Percentiles rank a stretch among this genome's conserved stretches.
phyloP scores from a whole-genome alignment of 2,329 filamentous ascomycete species.

The Penicillium sp. region DNA sequence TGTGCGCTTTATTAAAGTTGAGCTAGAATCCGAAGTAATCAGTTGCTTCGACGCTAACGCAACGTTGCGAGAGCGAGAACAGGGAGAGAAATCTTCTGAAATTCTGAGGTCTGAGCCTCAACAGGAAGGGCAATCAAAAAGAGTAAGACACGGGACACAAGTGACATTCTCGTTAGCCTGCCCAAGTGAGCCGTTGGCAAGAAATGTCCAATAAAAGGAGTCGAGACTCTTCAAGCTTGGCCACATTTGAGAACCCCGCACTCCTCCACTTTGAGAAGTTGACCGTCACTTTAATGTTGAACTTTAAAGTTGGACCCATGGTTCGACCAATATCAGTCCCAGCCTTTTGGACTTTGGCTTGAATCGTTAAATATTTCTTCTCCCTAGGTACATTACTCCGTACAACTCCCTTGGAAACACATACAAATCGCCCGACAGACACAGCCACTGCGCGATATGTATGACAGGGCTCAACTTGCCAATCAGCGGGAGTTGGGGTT shows the following conservation, averaged over 20 bases:
- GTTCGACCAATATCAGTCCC: neutral
- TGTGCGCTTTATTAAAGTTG: neutral
- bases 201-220: neutral
- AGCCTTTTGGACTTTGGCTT: neutral
- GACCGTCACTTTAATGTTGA: neutral
- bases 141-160: constrained; percentile 2
- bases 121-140: neutral
- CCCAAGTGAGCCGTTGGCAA: neutral
- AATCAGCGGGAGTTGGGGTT: constrained; percentile 8
- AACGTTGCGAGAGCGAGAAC: neutral
- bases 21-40: neutral
- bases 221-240: neutral
- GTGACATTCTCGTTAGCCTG: constrained; percentile 4
- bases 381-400: too few species aligned
- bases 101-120: constrained; percentile 2
- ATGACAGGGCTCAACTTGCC: constrained; percentile 1
- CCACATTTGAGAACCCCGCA: neutral
- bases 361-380: neutral
- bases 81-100: neutral
- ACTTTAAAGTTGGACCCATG: neutral
- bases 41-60: neutral
- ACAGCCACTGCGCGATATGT: constrained; percentile 12
- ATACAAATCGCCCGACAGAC: neutral
- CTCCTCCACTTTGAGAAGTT: neutral
- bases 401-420: neutral